These are phyloP conservation scores for Drechslerella dactyloides DNA, from an alignment of 2,329 filamentous ascomycete genomes.

Conservation along the genomic window DNA sequence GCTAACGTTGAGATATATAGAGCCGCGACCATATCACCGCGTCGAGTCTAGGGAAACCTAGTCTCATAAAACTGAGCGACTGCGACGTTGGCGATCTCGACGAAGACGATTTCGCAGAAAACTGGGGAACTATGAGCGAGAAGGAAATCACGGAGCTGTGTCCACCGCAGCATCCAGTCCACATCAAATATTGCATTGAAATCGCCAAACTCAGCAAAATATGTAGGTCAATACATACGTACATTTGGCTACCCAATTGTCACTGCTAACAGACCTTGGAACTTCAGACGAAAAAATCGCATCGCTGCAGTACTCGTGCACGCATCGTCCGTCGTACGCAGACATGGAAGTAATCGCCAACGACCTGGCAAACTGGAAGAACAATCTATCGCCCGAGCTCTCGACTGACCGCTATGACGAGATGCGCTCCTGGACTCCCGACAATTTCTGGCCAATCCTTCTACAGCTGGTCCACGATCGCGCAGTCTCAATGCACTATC, in stretches of 20 bases:
- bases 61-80: constrained; percentile 34
- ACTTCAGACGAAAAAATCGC: constrained; percentile 42
- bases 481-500: constrained; percentile 47
- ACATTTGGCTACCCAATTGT: background rate
- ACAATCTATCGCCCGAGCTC: constrained; percentile 30
- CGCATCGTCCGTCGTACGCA: constrained; percentile 27
- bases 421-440: constrained; percentile 45
- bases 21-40: constrained; percentile 49
- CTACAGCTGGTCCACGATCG: constrained; percentile 46
- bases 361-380: constrained; percentile 39
- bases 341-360: constrained; percentile 35
- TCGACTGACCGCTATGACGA: constrained; percentile 46
- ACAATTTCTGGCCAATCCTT: constrained; percentile 47
- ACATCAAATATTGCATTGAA: constrained; percentile 43
- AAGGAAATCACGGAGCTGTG: constrained; percentile 29
- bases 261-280: background rate
- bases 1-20: constrained; percentile 14
- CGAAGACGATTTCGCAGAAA: constrained; percentile 44
- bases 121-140: constrained; percentile 24
- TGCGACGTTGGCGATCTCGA: constrained; percentile 41
- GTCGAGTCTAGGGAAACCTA: constrained; percentile 47
- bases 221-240: constrained; percentile 17
- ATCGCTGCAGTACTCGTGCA: constrained; percentile 42
- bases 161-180: constrained; percentile 32
- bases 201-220: constrained; percentile 42